phyloP scores from a whole-genome alignment of 2,329 filamentous ascomycete genomes.

The Pleochaeta shiraiana region DNA sequence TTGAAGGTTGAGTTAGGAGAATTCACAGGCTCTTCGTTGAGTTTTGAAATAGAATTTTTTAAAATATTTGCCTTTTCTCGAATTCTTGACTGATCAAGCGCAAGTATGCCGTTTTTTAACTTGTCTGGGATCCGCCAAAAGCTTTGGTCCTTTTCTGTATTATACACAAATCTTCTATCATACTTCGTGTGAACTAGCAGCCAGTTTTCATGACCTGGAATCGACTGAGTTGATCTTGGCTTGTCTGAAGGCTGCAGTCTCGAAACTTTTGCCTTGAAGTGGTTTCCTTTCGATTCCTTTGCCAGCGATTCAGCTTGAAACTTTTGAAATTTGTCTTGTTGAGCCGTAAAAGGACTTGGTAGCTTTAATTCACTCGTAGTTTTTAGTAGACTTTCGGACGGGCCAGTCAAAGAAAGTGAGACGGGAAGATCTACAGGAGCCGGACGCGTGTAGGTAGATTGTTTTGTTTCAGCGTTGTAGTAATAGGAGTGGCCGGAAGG shows the following conservation, averaged over 20 bases:
- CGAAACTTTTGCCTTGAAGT: slow-evolving; percentile 24
- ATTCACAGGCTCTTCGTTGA: slow-evolving; percentile 8
- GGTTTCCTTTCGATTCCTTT: slow-evolving; percentile 7
- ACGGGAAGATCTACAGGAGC: slow-evolving; percentile 9
- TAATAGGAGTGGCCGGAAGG: slow-evolving; percentile 72
- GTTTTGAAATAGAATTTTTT: background rate
- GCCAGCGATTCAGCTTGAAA: background rate
- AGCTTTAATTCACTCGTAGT: slow-evolving; percentile 20
- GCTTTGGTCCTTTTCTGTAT: slow-evolving; percentile 65
- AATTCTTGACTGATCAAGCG: slow-evolving; percentile 51
- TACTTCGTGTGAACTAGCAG: slow-evolving; percentile 82
- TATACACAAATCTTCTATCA: slow-evolving; percentile 76
- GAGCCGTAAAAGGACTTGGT: slow-evolving; percentile 15
- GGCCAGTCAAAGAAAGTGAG: slow-evolving; percentile 13
- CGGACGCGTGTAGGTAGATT: slow-evolving; percentile 72
- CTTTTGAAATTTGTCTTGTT: background rate
- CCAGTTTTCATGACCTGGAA: slow-evolving; percentile 74
- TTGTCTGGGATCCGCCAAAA: slow-evolving; percentile 90
- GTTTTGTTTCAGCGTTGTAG: slow-evolving; percentile 61
- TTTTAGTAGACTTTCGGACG: slow-evolving; percentile 22
- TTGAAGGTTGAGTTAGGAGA: background rate
- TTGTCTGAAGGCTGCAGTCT: slow-evolving; percentile 51
- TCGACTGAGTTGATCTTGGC: slow-evolving; percentile 55
- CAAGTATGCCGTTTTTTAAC: slow-evolving; percentile 54
- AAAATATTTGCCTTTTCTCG: slow-evolving; percentile 28